These are phyloP conservation scores for Spizellomyces punctatus DNA, from an alignment of 192 early-diverging fungal genomes.

Conservation along the genomic window DNA sequence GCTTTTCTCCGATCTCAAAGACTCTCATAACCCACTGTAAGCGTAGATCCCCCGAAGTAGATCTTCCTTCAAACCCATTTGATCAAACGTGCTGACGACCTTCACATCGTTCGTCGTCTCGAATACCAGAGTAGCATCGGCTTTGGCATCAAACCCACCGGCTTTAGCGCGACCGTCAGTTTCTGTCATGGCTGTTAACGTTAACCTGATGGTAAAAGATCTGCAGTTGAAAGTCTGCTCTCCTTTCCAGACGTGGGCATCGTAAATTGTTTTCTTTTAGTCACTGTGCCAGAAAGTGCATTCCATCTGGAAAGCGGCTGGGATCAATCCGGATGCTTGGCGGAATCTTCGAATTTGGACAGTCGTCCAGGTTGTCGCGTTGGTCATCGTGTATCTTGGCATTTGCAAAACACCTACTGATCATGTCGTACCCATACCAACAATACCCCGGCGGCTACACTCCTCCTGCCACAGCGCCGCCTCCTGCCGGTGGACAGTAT, in stretches of 20 bases:
- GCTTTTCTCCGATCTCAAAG: no score
- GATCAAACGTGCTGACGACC: conserved; percentile 85
- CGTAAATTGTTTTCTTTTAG: no score
- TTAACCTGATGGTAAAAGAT: neutral
- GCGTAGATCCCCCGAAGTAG: conserved; percentile 96
- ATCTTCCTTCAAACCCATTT: conserved; percentile 97
- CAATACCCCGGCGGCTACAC: neutral
- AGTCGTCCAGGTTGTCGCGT: no score
- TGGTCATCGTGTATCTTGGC: no score
- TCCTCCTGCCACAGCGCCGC: neutral
- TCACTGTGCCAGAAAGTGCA: no score
- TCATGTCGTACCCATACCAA: conserved; percentile 9
- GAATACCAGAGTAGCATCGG: conserved; percentile 48
- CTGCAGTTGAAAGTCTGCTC: no score
- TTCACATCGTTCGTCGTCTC: conserved; percentile 90
- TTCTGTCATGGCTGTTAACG: conserved; percentile 9
- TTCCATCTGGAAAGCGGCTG: no score
- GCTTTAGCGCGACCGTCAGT: conserved; percentile 6
- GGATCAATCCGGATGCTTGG: no score
- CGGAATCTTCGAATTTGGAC: no score
- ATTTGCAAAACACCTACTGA: neutral
- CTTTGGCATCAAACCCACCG: conserved; percentile 20
- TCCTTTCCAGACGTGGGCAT: no score
- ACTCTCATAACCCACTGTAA: conserved; percentile 67
- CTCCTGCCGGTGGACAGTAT: neutral